Evolutionary conservation across 352 stramenopile species (phyloP).

Genomic region (Phytopythium montanum): DNA sequence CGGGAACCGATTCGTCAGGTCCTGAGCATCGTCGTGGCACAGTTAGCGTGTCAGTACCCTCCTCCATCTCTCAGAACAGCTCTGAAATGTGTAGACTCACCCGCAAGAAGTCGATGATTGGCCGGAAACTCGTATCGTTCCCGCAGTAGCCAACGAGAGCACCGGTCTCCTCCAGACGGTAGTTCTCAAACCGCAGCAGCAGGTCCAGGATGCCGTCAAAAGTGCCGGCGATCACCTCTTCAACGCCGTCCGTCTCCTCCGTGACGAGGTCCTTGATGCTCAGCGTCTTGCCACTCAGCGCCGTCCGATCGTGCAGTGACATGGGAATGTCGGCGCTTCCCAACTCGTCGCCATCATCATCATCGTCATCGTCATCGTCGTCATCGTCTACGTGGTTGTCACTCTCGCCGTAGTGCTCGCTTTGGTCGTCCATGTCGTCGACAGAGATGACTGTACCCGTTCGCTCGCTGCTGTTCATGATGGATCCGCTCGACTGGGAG

Average conservation of each 20-base stretch:
- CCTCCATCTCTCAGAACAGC: not conserved
- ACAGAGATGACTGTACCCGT: conserved; percentile 1
- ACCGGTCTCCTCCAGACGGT: conserved; percentile 54
- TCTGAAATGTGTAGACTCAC: conserved; percentile 11
- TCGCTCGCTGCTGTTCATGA: conserved; percentile 6
- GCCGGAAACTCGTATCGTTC: conserved; percentile 19
- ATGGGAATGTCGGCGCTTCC: conserved; percentile 44
- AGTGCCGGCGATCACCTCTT: conserved; percentile 65
- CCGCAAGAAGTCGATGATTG: conserved; percentile 53
- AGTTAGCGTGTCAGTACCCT: not conserved
- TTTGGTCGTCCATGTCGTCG: conserved; percentile 8
- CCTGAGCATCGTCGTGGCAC: conserved; percentile 11
- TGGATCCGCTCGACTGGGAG: conserved; percentile 6
- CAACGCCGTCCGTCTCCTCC: conserved; percentile 40
- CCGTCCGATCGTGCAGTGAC: conserved; percentile 36
- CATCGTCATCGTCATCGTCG: conserved; percentile 28
- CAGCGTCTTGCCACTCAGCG: conserved; percentile 19
- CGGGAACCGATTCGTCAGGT: conserved; percentile 24
- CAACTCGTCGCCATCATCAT: conserved; percentile 36
- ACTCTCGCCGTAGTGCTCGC: conserved; percentile 22
- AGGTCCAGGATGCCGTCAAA: conserved; percentile 53
- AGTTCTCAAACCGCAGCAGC: conserved; percentile 54
- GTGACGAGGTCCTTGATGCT: conserved; percentile 50
- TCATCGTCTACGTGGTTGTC: conserved; percentile 26
- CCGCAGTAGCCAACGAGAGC: conserved; percentile 63